Conservation (phyloP, 2,329 filamentous ascomycete genomes). For the Fusarium setosum region DNA sequence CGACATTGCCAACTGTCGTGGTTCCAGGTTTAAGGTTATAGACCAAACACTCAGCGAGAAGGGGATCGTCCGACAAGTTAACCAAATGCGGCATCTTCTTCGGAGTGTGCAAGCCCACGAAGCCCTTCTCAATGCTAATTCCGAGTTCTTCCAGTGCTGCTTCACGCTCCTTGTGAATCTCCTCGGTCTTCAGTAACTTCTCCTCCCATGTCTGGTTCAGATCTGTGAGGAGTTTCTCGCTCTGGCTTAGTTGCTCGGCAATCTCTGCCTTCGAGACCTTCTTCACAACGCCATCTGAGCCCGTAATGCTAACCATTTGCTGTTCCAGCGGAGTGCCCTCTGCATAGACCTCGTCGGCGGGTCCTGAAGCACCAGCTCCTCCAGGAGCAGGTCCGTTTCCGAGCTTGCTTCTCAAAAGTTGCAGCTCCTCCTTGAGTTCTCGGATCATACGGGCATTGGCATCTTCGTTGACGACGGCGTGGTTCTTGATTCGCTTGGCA, state of each 20-base stretch:
- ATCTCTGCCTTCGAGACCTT: slow-evolving; percentile 99
- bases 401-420: slow-evolving; percentile 87
- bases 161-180: slow-evolving; percentile 97
- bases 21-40: slow-evolving; percentile 98
- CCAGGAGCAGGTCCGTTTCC: slow-evolving; percentile 62
- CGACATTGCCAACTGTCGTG: slow-evolving; percentile 94
- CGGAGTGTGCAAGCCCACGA: slow-evolving; percentile 92
- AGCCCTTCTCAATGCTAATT: slow-evolving; percentile 99
- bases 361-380: slow-evolving; percentile 59
- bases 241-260: slow-evolving; percentile 94
- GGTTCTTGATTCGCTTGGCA: slow-evolving; percentile 99
- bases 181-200: slow-evolving; percentile 92
- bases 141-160: slow-evolving; percentile 94
- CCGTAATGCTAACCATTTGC: slow-evolving; percentile 95
- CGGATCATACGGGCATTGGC: slow-evolving; percentile 99
- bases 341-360: slow-evolving; percentile 86
- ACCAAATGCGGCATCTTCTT: slow-evolving; percentile 99
- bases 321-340: slow-evolving; percentile 93
- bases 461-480: slow-evolving; percentile 98
- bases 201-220: slow-evolving; percentile 99
- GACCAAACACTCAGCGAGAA: slow-evolving; percentile 94
- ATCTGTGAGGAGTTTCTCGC: slow-evolving; percentile 94
- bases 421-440: slow-evolving; percentile 94
- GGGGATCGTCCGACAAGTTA: slow-evolving; percentile 93
- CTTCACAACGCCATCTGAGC: slow-evolving; percentile 86